Percentiles rank a stretch among this genome's conserved stretches.
phyloP scores from a whole-genome alignment of 1,139 yeast species.

The Zygosaccharomyces sapae region DNA sequence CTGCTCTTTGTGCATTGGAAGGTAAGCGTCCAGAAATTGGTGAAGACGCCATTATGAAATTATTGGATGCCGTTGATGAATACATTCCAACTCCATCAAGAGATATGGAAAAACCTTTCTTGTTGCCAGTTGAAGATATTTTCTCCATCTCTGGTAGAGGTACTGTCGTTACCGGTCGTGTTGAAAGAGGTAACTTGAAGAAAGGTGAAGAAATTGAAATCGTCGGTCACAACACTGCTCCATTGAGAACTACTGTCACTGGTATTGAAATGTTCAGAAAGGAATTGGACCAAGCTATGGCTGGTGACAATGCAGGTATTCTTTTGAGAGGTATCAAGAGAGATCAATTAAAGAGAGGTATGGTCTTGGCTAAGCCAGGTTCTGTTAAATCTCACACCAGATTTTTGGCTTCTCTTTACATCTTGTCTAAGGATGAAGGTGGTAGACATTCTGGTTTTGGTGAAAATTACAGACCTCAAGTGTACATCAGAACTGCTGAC shows the following conservation, averaged over 20 bases:
- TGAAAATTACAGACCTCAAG: conserved; percentile 96
- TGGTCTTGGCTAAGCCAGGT: conserved; percentile 93
- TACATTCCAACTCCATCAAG: conserved; percentile 94
- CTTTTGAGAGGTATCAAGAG: conserved; percentile 97
- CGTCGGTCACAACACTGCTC: conserved; percentile 85
- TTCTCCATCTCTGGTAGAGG: conserved; percentile 99
- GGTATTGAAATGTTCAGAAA: conserved; percentile 99
- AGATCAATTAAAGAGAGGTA: conserved; percentile 95
- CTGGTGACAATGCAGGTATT: conserved; percentile 99
- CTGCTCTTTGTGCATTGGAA: conserved; percentile 96
- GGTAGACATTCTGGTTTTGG: conserved; percentile 98
- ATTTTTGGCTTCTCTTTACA: conserved; percentile 89
- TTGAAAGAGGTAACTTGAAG: conserved; percentile 94
- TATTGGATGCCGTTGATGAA: conserved; percentile 89
- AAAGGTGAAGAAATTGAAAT: conserved; percentile 98
- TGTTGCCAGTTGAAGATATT: conserved; percentile 96
- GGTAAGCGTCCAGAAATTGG: conserved; percentile 89
- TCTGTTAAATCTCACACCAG: conserved; percentile 90
- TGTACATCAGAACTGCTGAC: conserved; percentile 93
- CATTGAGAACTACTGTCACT: conserved; percentile 90
- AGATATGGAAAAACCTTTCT: conserved; percentile 93
- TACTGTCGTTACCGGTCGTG: conserved; percentile 98
- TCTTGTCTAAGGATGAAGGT: conserved; percentile 95
- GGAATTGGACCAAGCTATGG: conserved; percentile 95
- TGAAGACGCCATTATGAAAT: conserved; percentile 71